Base-by-base conservation (phyloP, 2,329 filamentous ascomycete genomes). In the Xylariales sp. region DNA sequence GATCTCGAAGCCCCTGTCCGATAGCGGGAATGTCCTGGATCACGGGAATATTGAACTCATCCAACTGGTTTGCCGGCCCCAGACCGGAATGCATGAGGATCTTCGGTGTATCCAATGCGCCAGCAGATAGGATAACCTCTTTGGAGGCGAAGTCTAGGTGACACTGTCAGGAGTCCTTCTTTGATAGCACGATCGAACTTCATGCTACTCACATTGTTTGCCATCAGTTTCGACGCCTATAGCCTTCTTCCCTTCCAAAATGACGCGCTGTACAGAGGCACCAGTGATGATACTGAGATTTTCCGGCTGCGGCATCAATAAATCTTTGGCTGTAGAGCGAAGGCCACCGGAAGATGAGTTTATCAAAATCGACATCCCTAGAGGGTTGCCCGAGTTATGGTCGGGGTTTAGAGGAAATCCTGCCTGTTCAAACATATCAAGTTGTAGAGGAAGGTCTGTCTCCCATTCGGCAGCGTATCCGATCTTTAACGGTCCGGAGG, bases 331-430 rank as follows among this genome's bases (percentile, higher is more conserved):
- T 0, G 75, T 80, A 0, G 68, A 69, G 14, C 76, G 62, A 7
- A 64, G 37, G 1, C 74, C 76, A 6, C 68, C 60, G 19, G 63
- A 52, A n/a, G 70, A 63, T 9, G 74, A 76, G 34, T 69, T 72
- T 46, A 75, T 69, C 12, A 66, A 51, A 31, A 72, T 57, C 1
- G 67, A 68, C 59, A 81, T 69, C 3, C 79, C 79, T 21, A 80
- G 62, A 0, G 74, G 76, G 50, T 81, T 68, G 0, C 78, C 78
- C 6, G 70, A 73, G 46, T 82, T 81, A 28, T 76, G 66, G 47
- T 81, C 77, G 0, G 64, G 62, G 45, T 80, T 80, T 14, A 69
- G 47, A 0, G 66, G 59, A 25, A 71, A 62, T 0, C 76, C 76
- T 18, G 66, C 63, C 27, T 73, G 54, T 43, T 73, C 64, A 29